These are phyloP conservation scores for Pichia sp. DNA, from an alignment of 1,139 yeast genomes.

Conservation along the genomic window DNA sequence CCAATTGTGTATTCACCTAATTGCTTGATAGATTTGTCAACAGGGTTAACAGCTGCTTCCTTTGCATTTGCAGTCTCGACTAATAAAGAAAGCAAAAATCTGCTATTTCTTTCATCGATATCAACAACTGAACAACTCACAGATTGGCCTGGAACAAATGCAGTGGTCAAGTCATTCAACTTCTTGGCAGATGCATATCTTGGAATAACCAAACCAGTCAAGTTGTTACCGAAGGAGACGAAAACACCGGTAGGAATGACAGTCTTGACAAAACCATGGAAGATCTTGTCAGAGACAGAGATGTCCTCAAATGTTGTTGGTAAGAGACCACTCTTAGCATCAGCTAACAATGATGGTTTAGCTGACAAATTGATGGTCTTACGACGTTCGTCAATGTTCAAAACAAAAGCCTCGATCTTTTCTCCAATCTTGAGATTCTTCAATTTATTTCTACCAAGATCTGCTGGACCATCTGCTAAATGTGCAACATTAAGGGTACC, in stretches of 20 bases:
- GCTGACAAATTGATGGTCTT: constrained; percentile 56
- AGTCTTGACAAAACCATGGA: constrained; percentile 72
- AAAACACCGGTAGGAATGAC: constrained; percentile 76
- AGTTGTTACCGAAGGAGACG: constrained; percentile 70
- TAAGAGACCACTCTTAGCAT: constrained; percentile 46
- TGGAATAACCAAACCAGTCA: constrained; percentile 80
- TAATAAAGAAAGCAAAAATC: constrained; percentile 61
- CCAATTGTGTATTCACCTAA: constrained; percentile 56
- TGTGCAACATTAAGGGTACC: constrained; percentile 76
- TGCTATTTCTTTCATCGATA: constrained; percentile 57
- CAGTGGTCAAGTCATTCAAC: constrained; percentile 48
- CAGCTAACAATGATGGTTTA: constrained; percentile 61
- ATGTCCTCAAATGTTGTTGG: constrained; percentile 60
- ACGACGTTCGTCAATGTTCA: constrained; percentile 60
- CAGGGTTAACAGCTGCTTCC: constrained; percentile 44
- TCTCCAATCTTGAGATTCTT: constrained; percentile 59
- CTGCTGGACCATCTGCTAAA: constrained; percentile 66
- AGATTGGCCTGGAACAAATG: constrained; percentile 56
- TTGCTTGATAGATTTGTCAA: constrained; percentile 44
- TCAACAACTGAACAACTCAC: constrained; percentile 58
- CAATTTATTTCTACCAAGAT: constrained; percentile 57
- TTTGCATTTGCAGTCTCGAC: constrained; percentile 23
- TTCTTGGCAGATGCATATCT: constrained; percentile 57
- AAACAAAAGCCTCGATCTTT: constrained; percentile 49
- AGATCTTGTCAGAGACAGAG: constrained; percentile 36